These are phyloP conservation scores for Secale cereale DNA, from an alignment of 176 grass and related monocot genomes.

Conservation along the genomic window DNA sequence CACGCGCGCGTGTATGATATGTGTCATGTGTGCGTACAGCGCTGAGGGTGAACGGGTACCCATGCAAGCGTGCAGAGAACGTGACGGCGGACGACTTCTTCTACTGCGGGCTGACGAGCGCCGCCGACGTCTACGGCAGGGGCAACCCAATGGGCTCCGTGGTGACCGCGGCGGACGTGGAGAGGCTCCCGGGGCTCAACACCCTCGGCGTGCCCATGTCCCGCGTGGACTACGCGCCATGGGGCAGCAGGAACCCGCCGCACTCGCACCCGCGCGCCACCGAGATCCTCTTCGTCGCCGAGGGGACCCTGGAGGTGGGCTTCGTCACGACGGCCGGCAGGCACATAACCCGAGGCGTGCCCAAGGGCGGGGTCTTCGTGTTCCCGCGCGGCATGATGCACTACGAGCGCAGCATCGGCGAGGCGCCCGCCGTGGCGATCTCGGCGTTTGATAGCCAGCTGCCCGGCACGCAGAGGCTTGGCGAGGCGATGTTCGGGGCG, in stretches of 20 bases:
- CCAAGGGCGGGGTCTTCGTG: conserved; percentile 48
- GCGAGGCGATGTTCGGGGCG: conserved; percentile 40
- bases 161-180: conserved; percentile 44
- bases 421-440: conserved; percentile 24
- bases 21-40: conserved; percentile 14
- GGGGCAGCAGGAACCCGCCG: conserved; percentile 58
- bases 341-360: conserved; percentile 31
- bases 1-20: too few relatives aligned
- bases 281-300: conserved; percentile 60
- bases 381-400: conserved; percentile 67
- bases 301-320: conserved; percentile 64
- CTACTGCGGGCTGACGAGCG: conserved; percentile 24
- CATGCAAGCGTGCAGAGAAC: conserved; percentile 51
- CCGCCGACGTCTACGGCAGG: conserved; percentile 34
- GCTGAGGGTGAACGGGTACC: conserved; percentile 55
- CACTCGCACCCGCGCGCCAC: conserved; percentile 69
- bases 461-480: conserved; percentile 39
- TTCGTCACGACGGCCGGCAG: conserved; percentile 44
- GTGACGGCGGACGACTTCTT: conserved; percentile 63
- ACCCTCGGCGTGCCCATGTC: conserved; percentile 65
- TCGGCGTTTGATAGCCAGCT: conserved; percentile 67
- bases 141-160: conserved; percentile 47
- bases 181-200: conserved; percentile 51
- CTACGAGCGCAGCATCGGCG: conserved; percentile 53
- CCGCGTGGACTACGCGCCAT: conserved; percentile 58